Percentiles rank a stretch among this genome's conserved stretches.
Conservation (phyloP, 495 filamentous ascomycete species). For the Viridothelium virens region DNA sequence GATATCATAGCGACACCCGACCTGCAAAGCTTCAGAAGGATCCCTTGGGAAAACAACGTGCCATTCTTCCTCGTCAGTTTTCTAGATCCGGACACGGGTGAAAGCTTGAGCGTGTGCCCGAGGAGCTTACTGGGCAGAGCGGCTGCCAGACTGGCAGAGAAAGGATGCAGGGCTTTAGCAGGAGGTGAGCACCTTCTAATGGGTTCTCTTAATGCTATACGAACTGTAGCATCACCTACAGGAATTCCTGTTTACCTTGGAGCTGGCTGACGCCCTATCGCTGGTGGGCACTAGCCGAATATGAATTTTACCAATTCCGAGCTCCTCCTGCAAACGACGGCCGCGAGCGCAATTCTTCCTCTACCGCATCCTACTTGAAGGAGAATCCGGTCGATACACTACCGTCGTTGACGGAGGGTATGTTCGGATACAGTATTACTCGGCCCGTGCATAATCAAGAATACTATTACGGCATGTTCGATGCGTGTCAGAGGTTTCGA, state of each 20-base stretch:
- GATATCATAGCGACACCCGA: slow-evolving; percentile 84
- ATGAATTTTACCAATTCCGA: slow-evolving; percentile 95
- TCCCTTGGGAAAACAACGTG: slow-evolving; percentile 90
- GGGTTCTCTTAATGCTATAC: neutral
- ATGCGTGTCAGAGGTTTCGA: slow-evolving; percentile 70
- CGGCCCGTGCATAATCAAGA: slow-evolving; percentile 86
- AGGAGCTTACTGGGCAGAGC: slow-evolving; percentile 63
- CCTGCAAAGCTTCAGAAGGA: slow-evolving; percentile 70
- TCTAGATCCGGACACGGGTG: slow-evolving; percentile 60
- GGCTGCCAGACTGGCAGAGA: slow-evolving; percentile 55
- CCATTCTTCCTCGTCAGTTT: slow-evolving; percentile 94
- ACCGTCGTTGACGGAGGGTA: slow-evolving; percentile 80
- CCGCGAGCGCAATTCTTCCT: slow-evolving; percentile 54
- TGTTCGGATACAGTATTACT: slow-evolving; percentile 98
- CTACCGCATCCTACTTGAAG: slow-evolving; percentile 64
- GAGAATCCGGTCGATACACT: slow-evolving; percentile 63
- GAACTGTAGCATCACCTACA: slow-evolving; percentile 3
- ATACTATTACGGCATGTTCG: slow-evolving; percentile 87
- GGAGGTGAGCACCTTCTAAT: slow-evolving; percentile 59
- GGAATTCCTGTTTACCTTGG: neutral
- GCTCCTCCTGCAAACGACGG: slow-evolving; percentile 47
- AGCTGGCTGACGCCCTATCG: neutral
- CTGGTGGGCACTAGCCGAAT: slow-evolving; percentile 59
- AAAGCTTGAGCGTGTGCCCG: slow-evolving; percentile 73
- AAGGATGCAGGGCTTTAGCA: slow-evolving; percentile 77